phyloP scores from a whole-genome alignment of 352 stramenopile genomes.

The Globisporangium paddicum region DNA sequence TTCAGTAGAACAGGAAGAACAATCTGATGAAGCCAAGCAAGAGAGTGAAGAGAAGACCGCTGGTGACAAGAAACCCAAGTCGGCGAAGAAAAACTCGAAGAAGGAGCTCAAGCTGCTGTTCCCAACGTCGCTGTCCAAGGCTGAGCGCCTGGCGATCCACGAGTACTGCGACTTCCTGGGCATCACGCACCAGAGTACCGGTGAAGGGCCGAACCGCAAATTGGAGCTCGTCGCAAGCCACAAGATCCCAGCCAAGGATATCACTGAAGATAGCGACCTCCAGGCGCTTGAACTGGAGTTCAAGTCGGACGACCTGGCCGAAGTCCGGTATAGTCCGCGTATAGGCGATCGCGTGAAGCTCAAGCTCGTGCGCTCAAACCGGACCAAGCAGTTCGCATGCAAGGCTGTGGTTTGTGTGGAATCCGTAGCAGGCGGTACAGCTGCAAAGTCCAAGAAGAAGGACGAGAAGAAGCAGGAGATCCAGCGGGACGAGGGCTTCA shows the following conservation, averaged over 20 bases:
- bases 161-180: constrained; percentile 64
- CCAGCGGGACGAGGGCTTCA: constrained; percentile 48
- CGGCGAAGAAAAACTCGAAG: constrained; percentile 2
- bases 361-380: constrained; percentile 52
- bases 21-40: constrained; percentile 4
- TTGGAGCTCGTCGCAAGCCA: constrained; percentile 29
- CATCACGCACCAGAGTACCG: constrained; percentile 44
- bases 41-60: constrained; percentile 9
- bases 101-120: constrained; percentile 39
- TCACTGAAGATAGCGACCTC: not conserved
- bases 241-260: constrained; percentile 19
- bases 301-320: constrained; percentile 45
- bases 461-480: not conserved
- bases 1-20: not conserved
- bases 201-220: constrained; percentile 32
- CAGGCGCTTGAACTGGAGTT: constrained; percentile 50
- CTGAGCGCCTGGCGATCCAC: constrained; percentile 55
- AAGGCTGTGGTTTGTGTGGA: constrained; percentile 46
- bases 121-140: constrained; percentile 45
- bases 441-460: constrained; percentile 22
- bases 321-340: constrained; percentile 63
- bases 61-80: constrained; percentile 1
- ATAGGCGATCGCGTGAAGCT: constrained; percentile 63
- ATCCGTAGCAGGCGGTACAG: constrained; percentile 7
- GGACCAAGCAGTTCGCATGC: constrained; percentile 60